A percentile compares a stretch with the other conserved stretches of the same genome.
phyloP scores from a whole-genome alignment of 2,329 filamentous ascomycete genomes.

The Penicillium sumatraense region DNA sequence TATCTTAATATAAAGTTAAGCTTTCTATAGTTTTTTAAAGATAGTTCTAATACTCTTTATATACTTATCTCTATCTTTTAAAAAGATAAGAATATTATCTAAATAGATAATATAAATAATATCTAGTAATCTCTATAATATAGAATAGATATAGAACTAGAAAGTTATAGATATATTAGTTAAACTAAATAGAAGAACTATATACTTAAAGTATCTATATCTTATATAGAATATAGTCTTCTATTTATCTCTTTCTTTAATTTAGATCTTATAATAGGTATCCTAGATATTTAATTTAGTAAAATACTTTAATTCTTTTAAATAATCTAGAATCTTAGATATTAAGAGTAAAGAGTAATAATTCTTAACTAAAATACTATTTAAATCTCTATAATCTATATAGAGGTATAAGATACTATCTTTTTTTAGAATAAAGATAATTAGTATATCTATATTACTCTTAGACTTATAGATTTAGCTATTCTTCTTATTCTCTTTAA shows the following conservation, averaged over 20 bases:
- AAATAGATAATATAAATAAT: constrained; percentile 1
- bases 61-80: too few species aligned
- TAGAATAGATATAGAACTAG: neutral
- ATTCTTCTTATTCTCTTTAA: too few species aligned
- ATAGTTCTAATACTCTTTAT: too few species aligned
- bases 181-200: neutral
- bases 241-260: neutral
- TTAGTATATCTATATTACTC: neutral
- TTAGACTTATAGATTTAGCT: neutral
- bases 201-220: constrained; percentile 5
- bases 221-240: neutral
- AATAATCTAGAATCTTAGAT: neutral
- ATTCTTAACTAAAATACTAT: constrained; percentile 1
- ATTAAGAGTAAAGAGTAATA: neutral
- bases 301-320: neutral
- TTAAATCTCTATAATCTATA: neutral
- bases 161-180: constrained; percentile 4
- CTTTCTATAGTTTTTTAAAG: too few species aligned
- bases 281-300: neutral
- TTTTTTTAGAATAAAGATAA: constrained; percentile 1
- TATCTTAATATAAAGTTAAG: too few species aligned
- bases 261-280: too few species aligned
- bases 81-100: too few species aligned
- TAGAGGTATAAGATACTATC: neutral
- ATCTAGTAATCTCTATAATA: constrained; percentile 2